These are phyloP conservation scores for Poa pratensis DNA, from an alignment of 176 grass and related monocot species.

Conservation along the genomic window DNA sequence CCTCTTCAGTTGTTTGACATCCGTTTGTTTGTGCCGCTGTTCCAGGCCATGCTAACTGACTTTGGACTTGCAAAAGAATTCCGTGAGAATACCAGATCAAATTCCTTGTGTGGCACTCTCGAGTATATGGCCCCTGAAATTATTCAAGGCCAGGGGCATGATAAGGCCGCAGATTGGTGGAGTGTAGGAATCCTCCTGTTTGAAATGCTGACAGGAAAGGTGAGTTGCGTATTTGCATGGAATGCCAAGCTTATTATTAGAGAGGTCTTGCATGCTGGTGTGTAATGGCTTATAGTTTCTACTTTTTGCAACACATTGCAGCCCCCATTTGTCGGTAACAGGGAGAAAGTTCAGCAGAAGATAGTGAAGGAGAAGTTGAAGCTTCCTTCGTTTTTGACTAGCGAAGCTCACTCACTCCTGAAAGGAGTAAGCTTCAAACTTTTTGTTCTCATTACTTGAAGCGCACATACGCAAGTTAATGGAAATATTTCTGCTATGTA, in stretches of 20 bases:
- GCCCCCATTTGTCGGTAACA: slow-evolving; percentile 81
- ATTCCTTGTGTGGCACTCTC: slow-evolving; percentile 89
- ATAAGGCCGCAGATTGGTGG: slow-evolving; percentile 99
- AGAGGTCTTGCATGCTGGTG: neutral
- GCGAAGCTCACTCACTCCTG: slow-evolving; percentile 90
- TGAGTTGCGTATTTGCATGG: slow-evolving; percentile 33
- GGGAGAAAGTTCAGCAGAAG: slow-evolving; percentile 91
- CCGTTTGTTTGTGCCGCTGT: neutral
- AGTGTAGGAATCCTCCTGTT: slow-evolving; percentile 93
- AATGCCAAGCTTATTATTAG: neutral
- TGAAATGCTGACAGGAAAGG: slow-evolving; percentile 98
- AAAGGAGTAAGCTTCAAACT: slow-evolving; percentile 74
- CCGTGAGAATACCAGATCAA: slow-evolving; percentile 82
- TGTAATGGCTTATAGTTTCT: neutral
- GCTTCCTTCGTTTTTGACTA: slow-evolving; percentile 81
- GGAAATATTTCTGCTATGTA: neutral
- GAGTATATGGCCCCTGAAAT: slow-evolving; percentile 99
- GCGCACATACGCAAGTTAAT: neutral
- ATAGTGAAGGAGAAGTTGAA: slow-evolving; percentile 91
- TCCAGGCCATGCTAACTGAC: slow-evolving; percentile 91
- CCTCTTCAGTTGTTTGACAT: slow-evolving; percentile 19
- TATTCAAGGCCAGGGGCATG: slow-evolving; percentile 79
- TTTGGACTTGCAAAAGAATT: slow-evolving; percentile 97
- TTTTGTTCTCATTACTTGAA: too few species aligned
- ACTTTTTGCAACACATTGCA: slow-evolving; percentile 40